Evolutionary conservation across 2,329 filamentous ascomycete species (phyloP), one percentile per base, ranked within the genome.

Genomic region (Metarhizium robertsii): DNA sequence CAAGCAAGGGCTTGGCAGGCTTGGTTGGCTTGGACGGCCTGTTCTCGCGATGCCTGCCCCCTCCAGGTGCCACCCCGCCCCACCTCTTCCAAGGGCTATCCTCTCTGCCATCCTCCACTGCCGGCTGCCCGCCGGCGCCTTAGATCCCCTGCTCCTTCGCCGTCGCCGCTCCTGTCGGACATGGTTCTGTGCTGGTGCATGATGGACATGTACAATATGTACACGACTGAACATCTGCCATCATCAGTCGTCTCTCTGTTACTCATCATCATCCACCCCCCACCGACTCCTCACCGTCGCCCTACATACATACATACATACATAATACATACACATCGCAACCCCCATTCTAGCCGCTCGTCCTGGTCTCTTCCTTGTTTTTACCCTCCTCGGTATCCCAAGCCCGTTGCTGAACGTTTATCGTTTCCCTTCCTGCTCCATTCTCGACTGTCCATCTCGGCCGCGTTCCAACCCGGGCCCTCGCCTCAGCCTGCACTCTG

Each of bases 81-180:
- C 55, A 55, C 50, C 42, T 43, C 47, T 11, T 29, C 40, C 38
- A 40, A 40, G 13, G 38, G 38, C 48, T 55, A 36, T 32, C 50
- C 10, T 18, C 50, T 34, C 38, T 29, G 38, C 34, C 11, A 4
- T 13, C 53, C 36, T 47, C 48, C 53, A 54, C 53, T 43, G 53
- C 47, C 42, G 40, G 49, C 48, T 42, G 14, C 18, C 34, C 36
- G 13, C 32, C n/a, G 45, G 20, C 20, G 25, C 38, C 50, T 36
- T 36, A 36, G 34, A 36, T 13, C 34, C 34, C 34, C 34, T 36
- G 34, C 34, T 13, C 38, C 38, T 13, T 52, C 54, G 49, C 54
- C 51, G 50, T 52, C 43, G 50, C 54, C 54, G 50, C 42, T 50
- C 38, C 34, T 53, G 36, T 36, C n/a, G 29, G 47, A 16, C 53